These are phyloP conservation scores for Hypoxylon sp. DNA, from an alignment of 2,329 filamentous ascomycete genomes.

Conservation along the genomic window DNA sequence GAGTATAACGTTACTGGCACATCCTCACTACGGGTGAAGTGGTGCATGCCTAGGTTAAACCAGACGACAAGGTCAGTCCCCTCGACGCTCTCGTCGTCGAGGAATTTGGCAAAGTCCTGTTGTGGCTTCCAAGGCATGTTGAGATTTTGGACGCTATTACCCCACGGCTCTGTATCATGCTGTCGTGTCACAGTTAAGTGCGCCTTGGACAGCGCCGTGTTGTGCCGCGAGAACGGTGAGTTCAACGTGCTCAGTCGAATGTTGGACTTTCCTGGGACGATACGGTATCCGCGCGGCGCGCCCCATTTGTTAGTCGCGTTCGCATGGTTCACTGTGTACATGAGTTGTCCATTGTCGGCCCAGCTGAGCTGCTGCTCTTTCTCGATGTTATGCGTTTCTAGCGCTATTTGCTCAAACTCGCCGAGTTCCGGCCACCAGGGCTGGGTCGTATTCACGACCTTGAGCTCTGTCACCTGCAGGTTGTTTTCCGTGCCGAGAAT, in stretches of 20 bases:
- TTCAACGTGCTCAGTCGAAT: conserved; percentile 55
- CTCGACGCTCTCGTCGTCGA: conserved; percentile 59
- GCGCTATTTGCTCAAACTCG: conserved; percentile 49
- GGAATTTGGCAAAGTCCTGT: conserved; percentile 60
- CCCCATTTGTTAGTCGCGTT: conserved; percentile 57
- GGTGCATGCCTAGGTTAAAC: conserved; percentile 67
- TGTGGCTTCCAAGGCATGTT: conserved; percentile 54
- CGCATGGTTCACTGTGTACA: conserved; percentile 57
- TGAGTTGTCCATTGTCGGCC: conserved; percentile 55
- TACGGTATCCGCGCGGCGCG: conserved; percentile 58
- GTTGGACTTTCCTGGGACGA: conserved; percentile 54
- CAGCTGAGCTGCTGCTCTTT: conserved; percentile 52
- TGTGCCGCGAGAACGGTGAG: conserved; percentile 54
- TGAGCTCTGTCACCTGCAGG: conserved; percentile 50
- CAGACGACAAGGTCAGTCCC: conserved; percentile 61
- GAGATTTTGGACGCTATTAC: conserved; percentile 53
- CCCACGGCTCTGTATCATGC: conserved; percentile 60
- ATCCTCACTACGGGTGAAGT: conserved; percentile 59
- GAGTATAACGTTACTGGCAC: conserved; percentile 54
- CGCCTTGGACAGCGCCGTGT: conserved; percentile 53
- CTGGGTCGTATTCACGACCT: conserved; percentile 45
- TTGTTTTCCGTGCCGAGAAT: conserved; percentile 48
- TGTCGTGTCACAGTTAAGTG: conserved; percentile 59
- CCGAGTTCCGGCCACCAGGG: conserved; percentile 54
- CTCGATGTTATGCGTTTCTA: conserved; percentile 50